Evolutionary conservation across 2,329 filamentous ascomycete genomes (phyloP).

Genomic region (Pyrenophora tritici-repentis): DNA sequence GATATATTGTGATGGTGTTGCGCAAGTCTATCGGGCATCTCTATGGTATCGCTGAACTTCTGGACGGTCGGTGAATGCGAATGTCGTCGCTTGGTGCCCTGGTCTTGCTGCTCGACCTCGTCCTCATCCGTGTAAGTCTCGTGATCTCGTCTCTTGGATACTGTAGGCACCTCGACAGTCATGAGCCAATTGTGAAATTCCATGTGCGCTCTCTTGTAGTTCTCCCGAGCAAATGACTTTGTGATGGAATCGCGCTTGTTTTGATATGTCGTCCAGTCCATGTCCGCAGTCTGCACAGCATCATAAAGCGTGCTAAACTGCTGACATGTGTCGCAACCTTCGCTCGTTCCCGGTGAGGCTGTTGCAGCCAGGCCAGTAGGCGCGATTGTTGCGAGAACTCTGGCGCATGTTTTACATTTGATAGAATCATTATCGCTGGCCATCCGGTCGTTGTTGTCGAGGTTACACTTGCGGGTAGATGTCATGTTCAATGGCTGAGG

Average conservation of each 20-base stretch:
- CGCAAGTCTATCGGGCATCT: background rate
- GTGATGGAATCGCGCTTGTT: conserved; percentile 20
- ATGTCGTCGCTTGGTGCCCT: conserved; percentile 11
- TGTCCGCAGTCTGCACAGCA: conserved; percentile 19
- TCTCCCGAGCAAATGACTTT: conserved; percentile 19
- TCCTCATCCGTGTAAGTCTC: background rate
- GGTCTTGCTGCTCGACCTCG: conserved; percentile 1
- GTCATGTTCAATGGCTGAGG: background rate
- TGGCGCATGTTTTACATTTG: conserved; percentile 13
- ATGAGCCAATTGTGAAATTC: conserved; percentile 36
- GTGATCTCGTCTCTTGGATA: background rate
- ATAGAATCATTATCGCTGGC: background rate
- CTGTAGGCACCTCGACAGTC: conserved; percentile 18
- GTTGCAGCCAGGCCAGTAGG: conserved; percentile 14
- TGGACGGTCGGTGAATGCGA: conserved; percentile 11
- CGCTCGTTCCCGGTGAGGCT: background rate
- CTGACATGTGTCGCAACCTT: conserved; percentile 25
- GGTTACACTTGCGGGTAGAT: background rate
- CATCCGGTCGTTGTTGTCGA: conserved; percentile 2
- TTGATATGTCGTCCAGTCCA: conserved; percentile 15
- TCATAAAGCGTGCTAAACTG: conserved; percentile 21
- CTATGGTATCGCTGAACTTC: background rate
- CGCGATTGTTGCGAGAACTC: conserved; percentile 16
- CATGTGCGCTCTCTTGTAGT: conserved; percentile 20
- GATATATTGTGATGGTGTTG: conserved; percentile 1